Evolutionary conservation across 176 grass and related monocot species (phyloP), one percentile per base, ranked within the genome.

Genomic region (Oryza australiensis): DNA sequence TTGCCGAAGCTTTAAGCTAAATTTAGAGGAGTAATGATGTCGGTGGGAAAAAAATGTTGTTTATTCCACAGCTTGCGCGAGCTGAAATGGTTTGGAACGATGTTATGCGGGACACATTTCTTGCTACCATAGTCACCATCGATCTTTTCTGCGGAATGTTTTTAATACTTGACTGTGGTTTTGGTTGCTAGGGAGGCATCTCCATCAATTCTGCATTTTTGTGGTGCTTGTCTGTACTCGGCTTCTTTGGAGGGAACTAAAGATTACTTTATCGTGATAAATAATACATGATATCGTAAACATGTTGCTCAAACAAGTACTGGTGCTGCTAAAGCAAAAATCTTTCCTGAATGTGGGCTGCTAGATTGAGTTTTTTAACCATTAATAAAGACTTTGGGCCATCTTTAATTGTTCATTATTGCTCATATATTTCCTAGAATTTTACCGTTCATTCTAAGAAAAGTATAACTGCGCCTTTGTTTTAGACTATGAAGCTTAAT

Each of bases 1-100:
- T 85, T 89, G 77, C 87, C 55, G 51, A 63, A 64, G 77, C 82
- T 85, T 85, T 84, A 84, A 77, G 82, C 73, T 84, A 84, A 37
- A 63, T 82, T 51, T 81, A 26, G 72, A 81, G 71, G 81, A 72
- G 64, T 81, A 64, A 62, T 81, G 35, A 11, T 81, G 87, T 77
- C 59, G 82, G 78, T 85, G 77, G 51, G 20, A 3, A 24, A 66
- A 72, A 12, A 49, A n/a, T 55, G 22, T 76, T 83, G 55, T 83
- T 66, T 85, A 66, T 72, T 81, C 55, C 42, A 4, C 55, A 72
- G 65, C 75, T 64, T 29, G 1, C 13, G 30, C 45, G 32, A 34
- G 68, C 65, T 20, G 62, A 77, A 57, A 82, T 81, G 55, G 66
- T 72, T 81, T 81, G 55, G 77, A 72, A 66, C 66, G 18, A 42